phyloP scores from a whole-genome alignment of 805 yeast genomes.

The Candida germanica region DNA sequence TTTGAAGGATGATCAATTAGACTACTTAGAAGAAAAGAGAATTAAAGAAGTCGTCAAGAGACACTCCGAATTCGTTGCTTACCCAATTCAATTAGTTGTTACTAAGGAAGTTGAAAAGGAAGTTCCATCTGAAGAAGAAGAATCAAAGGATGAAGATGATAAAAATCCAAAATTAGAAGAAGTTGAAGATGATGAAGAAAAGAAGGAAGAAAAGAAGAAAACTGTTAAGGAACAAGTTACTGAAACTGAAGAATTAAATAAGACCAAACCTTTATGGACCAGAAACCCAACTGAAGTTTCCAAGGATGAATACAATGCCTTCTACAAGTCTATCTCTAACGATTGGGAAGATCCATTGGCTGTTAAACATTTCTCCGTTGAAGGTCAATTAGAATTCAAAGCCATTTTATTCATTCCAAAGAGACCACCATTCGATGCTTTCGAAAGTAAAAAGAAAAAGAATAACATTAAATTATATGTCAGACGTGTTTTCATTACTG shows the following conservation, averaged over 20 bases:
- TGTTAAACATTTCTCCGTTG: constrained; percentile 98
- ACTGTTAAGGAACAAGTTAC: constrained; percentile 89
- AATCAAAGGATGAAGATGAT: constrained; percentile 48
- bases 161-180: constrained; percentile 76
- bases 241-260: constrained; percentile 97
- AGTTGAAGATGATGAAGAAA: constrained; percentile 66
- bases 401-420: constrained; percentile 96
- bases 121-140: constrained; percentile 52
- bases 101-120: constrained; percentile 99
- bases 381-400: constrained; percentile 99
- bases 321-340: constrained; percentile 98
- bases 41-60: constrained; percentile 99
- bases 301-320: constrained; percentile 97
- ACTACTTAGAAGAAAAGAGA: constrained; percentile 98
- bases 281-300: constrained; percentile 97
- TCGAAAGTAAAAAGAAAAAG: constrained; percentile 99
- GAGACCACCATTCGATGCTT: constrained; percentile 98
- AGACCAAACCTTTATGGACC: constrained; percentile 99
- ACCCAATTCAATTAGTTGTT: constrained; percentile 97
- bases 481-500: constrained; percentile 99
- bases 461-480: constrained; percentile 97
- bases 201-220: constrained; percentile 75
- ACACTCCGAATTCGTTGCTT: constrained; percentile 98
- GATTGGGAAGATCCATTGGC: constrained; percentile 99
- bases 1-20: constrained; percentile 98